Conservation (phyloP, 306 rosid genomes). For the Cucurbita ficifolia region DNA sequence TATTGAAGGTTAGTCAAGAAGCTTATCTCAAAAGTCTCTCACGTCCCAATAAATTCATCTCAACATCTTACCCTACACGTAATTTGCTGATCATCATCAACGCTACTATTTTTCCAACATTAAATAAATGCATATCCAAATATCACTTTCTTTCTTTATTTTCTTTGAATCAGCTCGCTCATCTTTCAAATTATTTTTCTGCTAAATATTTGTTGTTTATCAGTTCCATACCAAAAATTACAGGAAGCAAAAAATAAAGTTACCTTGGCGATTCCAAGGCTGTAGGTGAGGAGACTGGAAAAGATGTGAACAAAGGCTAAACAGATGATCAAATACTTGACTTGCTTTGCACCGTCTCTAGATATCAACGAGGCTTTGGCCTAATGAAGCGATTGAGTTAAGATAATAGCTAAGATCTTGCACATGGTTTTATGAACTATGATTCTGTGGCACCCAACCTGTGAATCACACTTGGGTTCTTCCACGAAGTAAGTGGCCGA, state of each 20-base stretch:
- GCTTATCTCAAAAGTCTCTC: background rate
- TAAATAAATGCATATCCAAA: background rate
- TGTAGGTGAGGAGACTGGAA: slow-evolving; percentile 30
- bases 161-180: background rate
- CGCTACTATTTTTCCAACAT: background rate
- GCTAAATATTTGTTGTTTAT: too few relatives aligned
- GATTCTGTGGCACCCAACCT: background rate
- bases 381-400: background rate
- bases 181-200: too few relatives aligned
- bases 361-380: slow-evolving; percentile 34
- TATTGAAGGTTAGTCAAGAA: background rate
- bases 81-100: background rate
- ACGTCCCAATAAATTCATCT: background rate
- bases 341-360: slow-evolving; percentile 20
- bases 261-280: slow-evolving; percentile 56
- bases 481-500: slow-evolving; percentile 10
- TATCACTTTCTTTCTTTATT: too few relatives aligned
- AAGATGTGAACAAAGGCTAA: slow-evolving; percentile 31
- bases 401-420: too few relatives aligned
- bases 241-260: background rate
- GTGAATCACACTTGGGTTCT: slow-evolving; percentile 29
- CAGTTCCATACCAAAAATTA: too few relatives aligned
- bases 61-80: background rate
- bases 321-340: slow-evolving; percentile 29
- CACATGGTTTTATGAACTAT: too few relatives aligned